Percentiles rank a stretch among this genome's conserved stretches.
Evolutionary conservation across 2,329 filamentous ascomycete species (phyloP).

Genomic region (Periconia sp.): DNA sequence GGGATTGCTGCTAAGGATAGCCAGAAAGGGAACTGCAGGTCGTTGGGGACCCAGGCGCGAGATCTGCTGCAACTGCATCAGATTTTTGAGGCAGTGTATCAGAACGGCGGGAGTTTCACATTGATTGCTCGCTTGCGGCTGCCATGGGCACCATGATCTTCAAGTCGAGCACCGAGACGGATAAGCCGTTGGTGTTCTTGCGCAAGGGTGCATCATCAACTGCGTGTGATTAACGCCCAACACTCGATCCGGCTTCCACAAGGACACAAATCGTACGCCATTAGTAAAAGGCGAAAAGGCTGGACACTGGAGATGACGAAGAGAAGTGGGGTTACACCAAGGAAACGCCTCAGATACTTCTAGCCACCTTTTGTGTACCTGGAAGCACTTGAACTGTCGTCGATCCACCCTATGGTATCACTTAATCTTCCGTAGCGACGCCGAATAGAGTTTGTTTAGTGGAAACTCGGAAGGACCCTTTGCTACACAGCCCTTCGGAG

Average conservation of each 20-base stretch:
- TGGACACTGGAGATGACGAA: conserved; percentile 5
- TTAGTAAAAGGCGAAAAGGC: neutral
- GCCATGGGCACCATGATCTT: conserved; percentile 15
- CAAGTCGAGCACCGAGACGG: conserved; percentile 3
- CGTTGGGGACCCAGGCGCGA: conserved; percentile 11
- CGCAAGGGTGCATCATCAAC: neutral
- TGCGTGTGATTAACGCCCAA: neutral
- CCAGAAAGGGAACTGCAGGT: neutral
- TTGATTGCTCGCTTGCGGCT: conserved; percentile 24
- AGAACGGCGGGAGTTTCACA: conserved; percentile 39
- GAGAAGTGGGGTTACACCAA: conserved; percentile 5
- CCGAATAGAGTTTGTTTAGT: conserved; percentile 12
- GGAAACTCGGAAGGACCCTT: conserved; percentile 5
- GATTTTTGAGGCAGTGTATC: conserved; percentile 34
- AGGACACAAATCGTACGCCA: neutral
- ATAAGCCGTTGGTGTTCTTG: conserved; percentile 2
- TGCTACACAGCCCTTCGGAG: neutral
- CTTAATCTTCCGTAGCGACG: neutral
- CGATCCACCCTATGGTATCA: neutral
- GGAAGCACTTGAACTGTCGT: neutral
- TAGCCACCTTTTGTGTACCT: conserved; percentile 6
- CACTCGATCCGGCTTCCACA: neutral
- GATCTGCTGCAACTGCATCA: conserved; percentile 39
- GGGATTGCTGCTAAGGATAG: neutral
- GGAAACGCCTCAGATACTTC: conserved; percentile 6